Evolutionary conservation across 495 filamentous ascomycete genomes (phyloP).

Genomic region (Neurospora sp.): DNA sequence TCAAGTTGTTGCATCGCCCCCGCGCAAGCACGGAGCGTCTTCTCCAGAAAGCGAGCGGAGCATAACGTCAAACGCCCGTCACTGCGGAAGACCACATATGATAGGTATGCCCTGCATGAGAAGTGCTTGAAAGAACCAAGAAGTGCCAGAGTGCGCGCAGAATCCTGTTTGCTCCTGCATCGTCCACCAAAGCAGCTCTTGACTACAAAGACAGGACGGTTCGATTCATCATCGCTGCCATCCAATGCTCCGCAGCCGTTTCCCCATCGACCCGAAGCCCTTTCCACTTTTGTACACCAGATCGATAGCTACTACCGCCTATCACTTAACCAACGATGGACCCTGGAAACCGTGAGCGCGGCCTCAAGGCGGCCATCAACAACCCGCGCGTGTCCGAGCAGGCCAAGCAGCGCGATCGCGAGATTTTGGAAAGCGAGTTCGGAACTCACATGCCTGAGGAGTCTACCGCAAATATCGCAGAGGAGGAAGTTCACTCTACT

Average conservation of each 20-base stretch:
- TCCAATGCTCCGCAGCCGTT: not conserved
- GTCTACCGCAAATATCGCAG: not conserved
- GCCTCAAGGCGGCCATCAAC: constrained; percentile 19
- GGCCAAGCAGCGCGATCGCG: constrained; percentile 13
- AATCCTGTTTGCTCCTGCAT: not conserved
- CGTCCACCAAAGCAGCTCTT: not conserved
- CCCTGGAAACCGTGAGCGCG: constrained; percentile 17
- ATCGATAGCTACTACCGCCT: not conserved
- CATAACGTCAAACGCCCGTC: not conserved
- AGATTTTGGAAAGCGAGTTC: constrained; percentile 12
- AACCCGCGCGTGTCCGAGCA: constrained; percentile 18
- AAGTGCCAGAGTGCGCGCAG: not conserved
- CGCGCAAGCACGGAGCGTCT: not conserved
- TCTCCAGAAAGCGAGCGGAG: not conserved
- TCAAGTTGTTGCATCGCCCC: not conserved
- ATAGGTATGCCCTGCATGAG: not conserved
- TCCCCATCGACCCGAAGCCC: not conserved
- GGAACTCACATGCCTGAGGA: not conserved
- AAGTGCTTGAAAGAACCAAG: not conserved
- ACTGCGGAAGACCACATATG: not conserved
- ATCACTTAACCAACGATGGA: constrained; percentile 10
- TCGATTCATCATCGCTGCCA: not conserved
- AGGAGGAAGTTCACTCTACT: not conserved
- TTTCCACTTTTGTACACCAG: not conserved
- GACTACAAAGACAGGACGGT: not conserved